Evolutionary conservation across 495 filamentous ascomycete species (phyloP).

Genomic region (Aspergillus haitiensis): DNA sequence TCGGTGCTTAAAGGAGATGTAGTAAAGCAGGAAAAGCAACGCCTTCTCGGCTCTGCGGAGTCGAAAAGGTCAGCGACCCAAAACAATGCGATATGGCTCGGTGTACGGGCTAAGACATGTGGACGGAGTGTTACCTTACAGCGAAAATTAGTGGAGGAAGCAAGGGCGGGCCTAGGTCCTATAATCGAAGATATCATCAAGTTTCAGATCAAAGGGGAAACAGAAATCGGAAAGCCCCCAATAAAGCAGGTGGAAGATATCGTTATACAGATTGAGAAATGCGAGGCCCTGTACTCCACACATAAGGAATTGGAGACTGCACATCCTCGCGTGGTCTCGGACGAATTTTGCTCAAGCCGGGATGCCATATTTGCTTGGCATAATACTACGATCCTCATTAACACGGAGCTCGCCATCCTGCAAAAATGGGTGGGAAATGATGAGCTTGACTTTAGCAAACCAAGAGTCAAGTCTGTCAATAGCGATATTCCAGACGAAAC

Average conservation of each 20-base stretch:
- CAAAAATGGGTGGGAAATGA: slow-evolving; percentile 97
- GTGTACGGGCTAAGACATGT: slow-evolving; percentile 75
- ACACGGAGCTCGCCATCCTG: slow-evolving; percentile 84
- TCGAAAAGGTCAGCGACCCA: slow-evolving; percentile 68
- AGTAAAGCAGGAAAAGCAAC: slow-evolving; percentile 95
- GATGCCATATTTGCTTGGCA: slow-evolving; percentile 92
- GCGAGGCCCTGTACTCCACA: slow-evolving; percentile 81
- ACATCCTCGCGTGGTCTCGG: slow-evolving; percentile 70
- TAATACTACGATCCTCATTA: slow-evolving; percentile 97
- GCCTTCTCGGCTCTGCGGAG: slow-evolving; percentile 81
- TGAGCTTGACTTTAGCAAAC: slow-evolving; percentile 83
- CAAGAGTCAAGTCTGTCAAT: slow-evolving; percentile 42
- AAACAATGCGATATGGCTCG: slow-evolving; percentile 86
- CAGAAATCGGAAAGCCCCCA: slow-evolving; percentile 83
- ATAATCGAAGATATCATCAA: slow-evolving; percentile 81
- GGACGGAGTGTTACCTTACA: slow-evolving; percentile 83
- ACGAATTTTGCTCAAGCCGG: slow-evolving; percentile 72
- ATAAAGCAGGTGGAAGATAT: slow-evolving; percentile 85
- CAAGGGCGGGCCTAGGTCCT: slow-evolving; percentile 63
- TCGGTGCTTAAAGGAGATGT: slow-evolving; percentile 96
- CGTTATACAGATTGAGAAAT: slow-evolving; percentile 82
- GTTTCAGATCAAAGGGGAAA: slow-evolving; percentile 92
- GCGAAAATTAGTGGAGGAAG: slow-evolving; percentile 78
- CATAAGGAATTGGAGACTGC: slow-evolving; percentile 66
- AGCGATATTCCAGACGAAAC: slow-evolving; percentile 80